Evolutionary conservation across 208 protist species (phyloP), one percentile per base, ranked within the genome.

Genomic region (Leishmania mexicana): DNA sequence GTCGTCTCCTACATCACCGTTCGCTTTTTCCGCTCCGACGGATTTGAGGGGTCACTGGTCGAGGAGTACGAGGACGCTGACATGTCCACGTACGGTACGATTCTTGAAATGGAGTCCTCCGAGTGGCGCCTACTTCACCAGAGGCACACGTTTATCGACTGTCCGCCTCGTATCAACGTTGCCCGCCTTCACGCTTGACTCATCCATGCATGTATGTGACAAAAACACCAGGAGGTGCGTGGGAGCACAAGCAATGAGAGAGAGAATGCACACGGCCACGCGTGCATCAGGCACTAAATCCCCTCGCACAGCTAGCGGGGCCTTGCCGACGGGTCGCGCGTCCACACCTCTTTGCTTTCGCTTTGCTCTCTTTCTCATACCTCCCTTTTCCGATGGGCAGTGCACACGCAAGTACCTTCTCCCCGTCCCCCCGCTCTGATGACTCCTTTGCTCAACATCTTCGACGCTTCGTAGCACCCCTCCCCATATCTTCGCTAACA

Each of bases 1-100:
- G 35, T 85, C 5, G 79, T 95, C 51, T 96, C 94, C n/a, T 89
- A 90, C 79, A n/a, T 95, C 45, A 75, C 79, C 38, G 92, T 96
- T 51, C 73, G 72, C 35, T 92, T 92, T 54, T 95, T 95, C 86
- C 85, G 88, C 51, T 87, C 89, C 4, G 86, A 93, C 24, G 94
- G 94, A 21, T 97, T 97, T 75, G 94, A 96, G 62, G 94, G 94
- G 31, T 83, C 87, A 68, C 84, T 97, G 3, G 92, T 97, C n/a
- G 92, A 97, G 83, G 88, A 93, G 79, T 95, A 95, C 80, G 94
- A 95, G 58, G 94, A 97, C 79, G 91, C 92, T 21, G 94, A 96
- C 71, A 91, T 92, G 79, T 87, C 93, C 49, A 94, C 92, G 2
- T 97, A 96, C 78, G 94, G 90, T n/a, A 87, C 91, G n/a, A 87